Conservation (phyloP, 2,329 filamentous ascomycete species). For the Fusarium agapanthi region DNA sequence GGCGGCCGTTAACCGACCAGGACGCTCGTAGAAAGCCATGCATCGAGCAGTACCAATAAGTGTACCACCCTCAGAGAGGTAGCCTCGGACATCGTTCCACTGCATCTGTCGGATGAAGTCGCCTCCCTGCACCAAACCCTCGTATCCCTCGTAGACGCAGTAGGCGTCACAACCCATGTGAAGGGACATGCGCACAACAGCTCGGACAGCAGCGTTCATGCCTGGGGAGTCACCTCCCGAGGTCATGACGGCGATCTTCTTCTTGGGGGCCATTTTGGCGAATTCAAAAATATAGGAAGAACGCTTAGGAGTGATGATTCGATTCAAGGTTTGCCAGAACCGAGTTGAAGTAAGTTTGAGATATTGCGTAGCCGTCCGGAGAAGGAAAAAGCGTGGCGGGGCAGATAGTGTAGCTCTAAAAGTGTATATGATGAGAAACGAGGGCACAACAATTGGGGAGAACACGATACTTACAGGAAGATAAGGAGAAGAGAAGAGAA, state of each 20-base stretch:
- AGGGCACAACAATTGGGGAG: conserved; percentile 7
- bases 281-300: conserved; percentile 20
- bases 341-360: conserved; percentile 1
- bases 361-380: conserved; percentile 40
- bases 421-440: conserved; percentile 41
- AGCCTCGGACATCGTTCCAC: conserved; percentile 95
- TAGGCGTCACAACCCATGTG: conserved; percentile 83
- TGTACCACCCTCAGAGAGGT: conserved; percentile 91
- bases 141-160: conserved; percentile 92
- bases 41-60: conserved; percentile 95
- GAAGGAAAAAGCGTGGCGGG: conserved; percentile 42
- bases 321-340: conserved; percentile 40
- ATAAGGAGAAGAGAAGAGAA: conserved; percentile 20
- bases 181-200: conserved; percentile 91
- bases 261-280: conserved; percentile 59
- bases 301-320: conserved; percentile 12
- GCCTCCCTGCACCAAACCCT: conserved; percentile 90
- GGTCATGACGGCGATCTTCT: conserved; percentile 90
- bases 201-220: conserved; percentile 92
- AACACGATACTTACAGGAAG: conserved; percentile 23
- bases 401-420: conserved; percentile 42
- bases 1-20: conserved; percentile 83
- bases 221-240: conserved; percentile 93
- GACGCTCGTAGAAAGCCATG: conserved; percentile 89
- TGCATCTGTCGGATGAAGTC: conserved; percentile 86